A percentile compares a stretch with the other conserved stretches of the same genome.
phyloP scores from a whole-genome alignment of 75 land plant genomes.

The Chamaecyparis obtusa region DNA sequence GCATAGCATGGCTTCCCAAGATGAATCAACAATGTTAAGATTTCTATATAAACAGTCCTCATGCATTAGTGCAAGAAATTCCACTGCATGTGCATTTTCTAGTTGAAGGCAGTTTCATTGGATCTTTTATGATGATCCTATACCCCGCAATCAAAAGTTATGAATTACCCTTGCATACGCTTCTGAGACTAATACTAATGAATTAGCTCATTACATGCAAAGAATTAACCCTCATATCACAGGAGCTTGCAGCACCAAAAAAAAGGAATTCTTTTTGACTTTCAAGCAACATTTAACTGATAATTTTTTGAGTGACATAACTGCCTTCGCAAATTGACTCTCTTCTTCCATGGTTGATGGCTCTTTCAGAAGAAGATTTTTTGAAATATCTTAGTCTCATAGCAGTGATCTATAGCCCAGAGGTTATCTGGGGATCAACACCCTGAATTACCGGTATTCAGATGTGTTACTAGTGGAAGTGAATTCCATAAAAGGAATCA shows the following conservation, averaged over 20 bases:
- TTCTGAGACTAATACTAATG: not conserved
- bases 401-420: not conserved
- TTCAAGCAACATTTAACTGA: not conserved
- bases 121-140: not conserved
- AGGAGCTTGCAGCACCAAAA: not conserved
- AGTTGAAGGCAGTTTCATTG: not conserved
- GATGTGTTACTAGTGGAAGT: not conserved
- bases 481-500: not conserved
- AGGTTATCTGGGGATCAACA: not conserved
- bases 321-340: not conserved
- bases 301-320: too few relatives aligned
- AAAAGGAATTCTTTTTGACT: not conserved
- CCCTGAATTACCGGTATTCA: not conserved
- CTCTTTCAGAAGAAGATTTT: not conserved
- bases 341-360: not conserved
- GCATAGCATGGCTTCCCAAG: not conserved
- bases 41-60: not conserved
- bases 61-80: not conserved
- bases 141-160: too few relatives aligned
- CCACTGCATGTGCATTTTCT: not conserved
- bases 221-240: not conserved
- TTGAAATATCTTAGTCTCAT: not conserved
- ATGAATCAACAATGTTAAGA: too few relatives aligned
- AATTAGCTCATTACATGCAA: not conserved
- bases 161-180: not conserved